Base-by-base conservation (phyloP, 495 filamentous ascomycete genomes). In the Evansstolkia leycettana region DNA sequence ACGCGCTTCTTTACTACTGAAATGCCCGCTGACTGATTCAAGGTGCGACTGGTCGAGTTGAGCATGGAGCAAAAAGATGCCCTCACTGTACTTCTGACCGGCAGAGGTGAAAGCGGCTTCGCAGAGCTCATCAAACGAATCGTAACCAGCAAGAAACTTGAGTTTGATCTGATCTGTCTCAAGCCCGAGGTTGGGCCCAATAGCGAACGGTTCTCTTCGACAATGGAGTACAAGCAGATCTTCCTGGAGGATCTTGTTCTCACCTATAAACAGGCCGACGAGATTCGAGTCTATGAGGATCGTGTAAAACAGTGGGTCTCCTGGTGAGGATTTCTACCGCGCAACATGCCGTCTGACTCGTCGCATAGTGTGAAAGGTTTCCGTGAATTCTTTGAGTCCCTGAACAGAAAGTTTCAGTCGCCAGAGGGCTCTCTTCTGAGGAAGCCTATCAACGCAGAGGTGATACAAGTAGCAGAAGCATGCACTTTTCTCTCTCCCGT, bases 31-130 rank as follows among this genome's bases (percentile, higher is more conserved):
- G 44, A 70, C 47, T 27, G 28, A 25, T 29, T 20, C 8, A 42
- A 75, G 70, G 80, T 90, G 28, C 70, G 82, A 42, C 66, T 99
- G 18, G 83, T 94, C 1, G 54, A 67, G 51, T 67, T 95, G 33
- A 88, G 79, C 48, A 84, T 84, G 69, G 55, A 84, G 49, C 89
- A 96, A 50, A 80, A 84, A 39, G 86, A 94, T 58, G 81, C 82
- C 5, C 64, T 99, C 23, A 82, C 73, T 18, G 75, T 99, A 17
- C 73, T 99, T 2, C 64, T 99, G 24, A 99, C 90, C 8, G 90
- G 90, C n/a, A 73, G 90, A 9, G 69, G 74, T 14, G 85, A 93
- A 54, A 60, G 58, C 12, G 75, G 70, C 15, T 99, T 94, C 48
- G 65, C 75, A 17, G 70, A 80, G 0, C 65, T 95, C 14, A 71